Evolutionary conservation across 2,329 filamentous ascomycete species (phyloP).

Genomic region (Nectriaceae sp.): DNA sequence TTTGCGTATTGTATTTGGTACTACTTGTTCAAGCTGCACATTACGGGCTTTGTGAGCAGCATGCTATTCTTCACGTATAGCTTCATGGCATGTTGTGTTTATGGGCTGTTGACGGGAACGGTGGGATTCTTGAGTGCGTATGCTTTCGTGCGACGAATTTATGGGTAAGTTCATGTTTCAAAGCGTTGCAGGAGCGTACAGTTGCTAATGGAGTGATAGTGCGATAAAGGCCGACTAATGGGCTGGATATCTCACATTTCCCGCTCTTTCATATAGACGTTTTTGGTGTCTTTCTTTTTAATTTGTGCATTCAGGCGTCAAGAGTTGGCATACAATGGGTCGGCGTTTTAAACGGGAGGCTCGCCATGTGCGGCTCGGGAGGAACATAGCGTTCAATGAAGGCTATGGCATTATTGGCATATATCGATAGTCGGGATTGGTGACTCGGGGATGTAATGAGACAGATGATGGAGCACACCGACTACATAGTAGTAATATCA

Average conservation of each 20-base stretch:
- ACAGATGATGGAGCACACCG: too few relatives aligned
- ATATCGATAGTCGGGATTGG: too few relatives aligned
- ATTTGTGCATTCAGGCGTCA: background rate
- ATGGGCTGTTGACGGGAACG: constrained; percentile 79
- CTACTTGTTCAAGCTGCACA: constrained; percentile 77
- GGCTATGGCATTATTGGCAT: too few relatives aligned
- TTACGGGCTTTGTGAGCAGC: constrained; percentile 76
- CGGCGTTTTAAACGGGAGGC: background rate
- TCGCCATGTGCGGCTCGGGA: background rate
- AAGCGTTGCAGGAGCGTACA: background rate
- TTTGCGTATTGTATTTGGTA: constrained; percentile 85
- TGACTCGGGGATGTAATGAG: too few relatives aligned
- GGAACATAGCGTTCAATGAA: too few relatives aligned
- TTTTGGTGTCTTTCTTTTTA: background rate
- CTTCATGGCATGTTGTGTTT: constrained; percentile 78
- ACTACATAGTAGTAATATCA: too few relatives aligned
- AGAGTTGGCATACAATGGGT: background rate
- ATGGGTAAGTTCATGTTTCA: constrained; percentile 56
- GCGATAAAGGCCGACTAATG: constrained; percentile 53
- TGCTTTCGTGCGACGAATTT: constrained; percentile 81
- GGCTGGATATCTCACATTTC: background rate
- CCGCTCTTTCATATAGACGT: background rate
- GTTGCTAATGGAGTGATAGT: constrained; percentile 29
- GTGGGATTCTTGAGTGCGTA: constrained; percentile 84
- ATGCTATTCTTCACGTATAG: constrained; percentile 86